Evolutionary conservation across 2,329 filamentous ascomycete genomes (phyloP).

Genomic region (Lecanosticta acicola): DNA sequence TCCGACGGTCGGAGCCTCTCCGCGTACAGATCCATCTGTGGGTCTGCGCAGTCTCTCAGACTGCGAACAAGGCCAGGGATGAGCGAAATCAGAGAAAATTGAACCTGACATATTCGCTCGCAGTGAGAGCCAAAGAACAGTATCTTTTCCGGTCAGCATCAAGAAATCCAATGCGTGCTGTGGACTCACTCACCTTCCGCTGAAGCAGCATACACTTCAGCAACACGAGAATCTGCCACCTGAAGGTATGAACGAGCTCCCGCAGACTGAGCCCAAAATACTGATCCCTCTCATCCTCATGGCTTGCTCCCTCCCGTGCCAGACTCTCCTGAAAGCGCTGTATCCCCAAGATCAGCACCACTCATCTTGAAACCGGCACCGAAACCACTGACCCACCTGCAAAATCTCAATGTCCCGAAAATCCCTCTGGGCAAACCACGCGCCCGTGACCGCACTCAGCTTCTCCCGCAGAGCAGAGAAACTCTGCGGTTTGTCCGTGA

Average conservation of each 20-base stretch:
- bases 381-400: conserved; percentile 41
- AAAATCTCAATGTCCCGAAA: conserved; percentile 90
- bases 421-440: conserved; percentile 94
- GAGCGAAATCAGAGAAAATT: conserved; percentile 91
- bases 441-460: conserved; percentile 81
- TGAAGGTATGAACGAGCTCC: conserved; percentile 90
- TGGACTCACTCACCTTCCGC: conserved; percentile 67
- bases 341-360: conserved; percentile 14
- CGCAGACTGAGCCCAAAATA: conserved; percentile 65
- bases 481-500: conserved; percentile 81
- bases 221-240: conserved; percentile 86
- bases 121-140: conserved; percentile 97
- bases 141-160: conserved; percentile 58
- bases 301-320: conserved; percentile 51
- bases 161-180: background rate
- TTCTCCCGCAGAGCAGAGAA: conserved; percentile 90
- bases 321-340: conserved; percentile 87
- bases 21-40: conserved; percentile 81
- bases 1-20: conserved; percentile 69
- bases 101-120: conserved; percentile 94
- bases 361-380: background rate
- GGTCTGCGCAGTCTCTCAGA: conserved; percentile 91
- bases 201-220: conserved; percentile 92
- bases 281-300: conserved; percentile 72
- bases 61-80: conserved; percentile 88